Conservation (phyloP, 257 asterid species). For the Plectranthus barbatus region DNA sequence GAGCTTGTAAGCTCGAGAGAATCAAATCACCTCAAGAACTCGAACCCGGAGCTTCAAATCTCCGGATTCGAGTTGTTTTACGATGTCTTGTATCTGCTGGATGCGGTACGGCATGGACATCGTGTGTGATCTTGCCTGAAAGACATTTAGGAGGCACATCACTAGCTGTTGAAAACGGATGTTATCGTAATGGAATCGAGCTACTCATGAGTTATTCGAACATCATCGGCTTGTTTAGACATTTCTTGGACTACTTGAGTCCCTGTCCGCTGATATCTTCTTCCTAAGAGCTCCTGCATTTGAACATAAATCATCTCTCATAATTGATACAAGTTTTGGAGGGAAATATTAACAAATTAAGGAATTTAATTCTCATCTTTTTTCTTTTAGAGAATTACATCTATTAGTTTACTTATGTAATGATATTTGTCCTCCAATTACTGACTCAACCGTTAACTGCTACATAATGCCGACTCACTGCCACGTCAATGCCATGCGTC, state of each 20-base stretch:
- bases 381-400: no score
- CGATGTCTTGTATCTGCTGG: conserved; percentile 68
- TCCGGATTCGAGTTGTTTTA: conserved; percentile 77
- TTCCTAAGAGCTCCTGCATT: conserved; percentile 63
- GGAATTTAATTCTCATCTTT: no score
- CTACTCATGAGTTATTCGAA: background rate
- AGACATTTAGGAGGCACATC: background rate
- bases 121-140: conserved; percentile 63
- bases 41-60: conserved; percentile 87
- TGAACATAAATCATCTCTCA: background rate
- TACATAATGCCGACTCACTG: no score
- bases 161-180: background rate
- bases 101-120: conserved; percentile 85
- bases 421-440: no score
- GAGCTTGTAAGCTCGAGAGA: background rate
- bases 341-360: no score
- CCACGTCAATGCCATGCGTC: no score
- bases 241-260: conserved; percentile 60
- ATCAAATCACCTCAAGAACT: conserved; percentile 69
- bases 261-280: conserved; percentile 46
- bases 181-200: background rate
- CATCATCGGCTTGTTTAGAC: conserved; percentile 81
- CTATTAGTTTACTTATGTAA: no score
- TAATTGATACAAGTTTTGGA: background rate
- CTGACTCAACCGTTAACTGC: no score